Evolutionary conservation across 2,329 filamentous ascomycete genomes (phyloP).

Genomic region (Penicillium sp.): DNA sequence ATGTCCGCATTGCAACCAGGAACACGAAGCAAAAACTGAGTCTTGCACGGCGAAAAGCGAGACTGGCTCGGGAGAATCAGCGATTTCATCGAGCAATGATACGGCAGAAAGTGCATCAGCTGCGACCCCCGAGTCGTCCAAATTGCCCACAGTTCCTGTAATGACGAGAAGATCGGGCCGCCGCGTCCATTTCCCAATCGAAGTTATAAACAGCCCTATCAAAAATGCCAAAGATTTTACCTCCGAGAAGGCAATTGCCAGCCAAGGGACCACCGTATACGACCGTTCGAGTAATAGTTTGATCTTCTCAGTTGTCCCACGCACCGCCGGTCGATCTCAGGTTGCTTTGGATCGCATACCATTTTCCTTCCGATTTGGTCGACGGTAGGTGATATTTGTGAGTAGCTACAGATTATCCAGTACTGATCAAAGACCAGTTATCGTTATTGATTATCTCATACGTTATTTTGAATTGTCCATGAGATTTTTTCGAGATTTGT

Average conservation of each 20-base stretch:
- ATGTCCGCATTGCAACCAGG: background rate
- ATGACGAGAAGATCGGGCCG: slow-evolving; percentile 1
- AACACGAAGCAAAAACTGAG: background rate
- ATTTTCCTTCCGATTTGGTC: slow-evolving; percentile 3
- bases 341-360: slow-evolving; percentile 2
- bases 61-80: background rate
- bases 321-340: background rate
- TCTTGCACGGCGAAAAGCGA: background rate
- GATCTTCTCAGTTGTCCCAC: background rate
- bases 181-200: slow-evolving; percentile 4
- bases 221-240: background rate
- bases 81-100: background rate
- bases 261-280: background rate
- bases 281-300: slow-evolving; percentile 5
- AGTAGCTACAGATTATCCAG: background rate
- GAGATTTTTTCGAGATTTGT: background rate
- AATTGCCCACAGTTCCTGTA: background rate
- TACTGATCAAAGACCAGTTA: background rate
- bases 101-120: background rate
- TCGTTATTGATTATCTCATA: background rate
- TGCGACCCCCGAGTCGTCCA: background rate
- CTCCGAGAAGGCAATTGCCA: background rate
- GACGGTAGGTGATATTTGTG: background rate
- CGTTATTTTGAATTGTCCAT: background rate
- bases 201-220: slow-evolving; percentile 2